Percentiles rank a stretch among this genome's conserved stretches.
Evolutionary conservation across 2,329 filamentous ascomycete species (phyloP).

Genomic region (Hypoxylon sp.): DNA sequence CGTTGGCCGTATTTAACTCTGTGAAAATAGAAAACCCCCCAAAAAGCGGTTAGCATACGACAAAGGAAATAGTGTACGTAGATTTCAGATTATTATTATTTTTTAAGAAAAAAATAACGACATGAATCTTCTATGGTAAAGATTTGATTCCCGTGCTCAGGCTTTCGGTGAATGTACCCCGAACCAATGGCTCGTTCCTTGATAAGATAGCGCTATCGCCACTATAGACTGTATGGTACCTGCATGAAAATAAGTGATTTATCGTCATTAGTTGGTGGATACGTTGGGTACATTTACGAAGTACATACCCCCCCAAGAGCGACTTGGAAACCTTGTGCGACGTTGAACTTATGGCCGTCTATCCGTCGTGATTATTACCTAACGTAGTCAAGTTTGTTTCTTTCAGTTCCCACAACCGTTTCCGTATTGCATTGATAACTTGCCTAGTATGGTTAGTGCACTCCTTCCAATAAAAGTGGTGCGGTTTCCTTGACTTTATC

Average conservation of each 20-base stretch:
- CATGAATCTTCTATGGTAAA: conserved; percentile 2
- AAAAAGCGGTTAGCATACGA: background rate
- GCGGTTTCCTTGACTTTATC: conserved; percentile 15
- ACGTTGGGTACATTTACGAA: conserved; percentile 9
- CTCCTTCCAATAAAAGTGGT: conserved; percentile 25
- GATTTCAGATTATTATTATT: too few relatives aligned
- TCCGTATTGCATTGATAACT: conserved; percentile 21
- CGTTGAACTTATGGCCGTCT: conserved; percentile 25
- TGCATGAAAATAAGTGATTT: conserved; percentile 40
- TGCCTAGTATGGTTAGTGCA: conserved; percentile 10
- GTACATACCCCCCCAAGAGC: conserved; percentile 2
- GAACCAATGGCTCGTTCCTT: conserved; percentile 26
- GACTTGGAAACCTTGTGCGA: conserved; percentile 12
- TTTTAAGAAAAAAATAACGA: background rate
- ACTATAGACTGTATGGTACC: conserved; percentile 31
- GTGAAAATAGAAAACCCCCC: background rate
- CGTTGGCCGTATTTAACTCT: background rate
- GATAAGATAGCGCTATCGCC: conserved; percentile 14
- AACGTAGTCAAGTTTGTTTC: conserved; percentile 11
- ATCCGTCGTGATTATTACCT: conserved; percentile 29
- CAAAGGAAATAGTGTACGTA: background rate
- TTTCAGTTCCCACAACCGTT: conserved; percentile 6
- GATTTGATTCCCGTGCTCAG: background rate
- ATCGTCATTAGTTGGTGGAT: conserved; percentile 33
- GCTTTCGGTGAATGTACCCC: conserved; percentile 39